These are phyloP conservation scores for Liquidambar formosana DNA, from an alignment of 164 flowering plant genomes.

Conservation along the genomic window DNA sequence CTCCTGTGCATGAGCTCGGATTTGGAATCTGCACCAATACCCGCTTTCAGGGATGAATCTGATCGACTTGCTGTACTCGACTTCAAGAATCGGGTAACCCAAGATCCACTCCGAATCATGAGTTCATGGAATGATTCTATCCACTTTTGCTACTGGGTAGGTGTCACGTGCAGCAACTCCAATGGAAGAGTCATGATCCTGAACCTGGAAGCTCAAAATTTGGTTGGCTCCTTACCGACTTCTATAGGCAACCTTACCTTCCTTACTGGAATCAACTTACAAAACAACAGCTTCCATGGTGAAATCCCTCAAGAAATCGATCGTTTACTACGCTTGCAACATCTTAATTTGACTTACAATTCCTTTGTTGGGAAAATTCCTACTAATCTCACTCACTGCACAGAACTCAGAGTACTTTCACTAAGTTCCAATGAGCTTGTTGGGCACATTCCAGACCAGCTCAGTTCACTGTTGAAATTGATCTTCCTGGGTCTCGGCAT, in stretches of 20 bases:
- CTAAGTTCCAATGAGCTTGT: background rate
- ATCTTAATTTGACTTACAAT: slow-evolving; percentile 4
- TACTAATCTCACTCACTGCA: background rate
- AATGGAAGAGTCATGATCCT: slow-evolving; percentile 14
- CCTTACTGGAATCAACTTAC: slow-evolving; percentile 17
- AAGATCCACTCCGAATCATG: background rate
- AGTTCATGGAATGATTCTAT: slow-evolving; percentile 17
- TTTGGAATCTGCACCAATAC: too few species aligned
- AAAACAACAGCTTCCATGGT: slow-evolving; percentile 22
- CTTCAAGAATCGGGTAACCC: too few species aligned
- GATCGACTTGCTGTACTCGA: too few species aligned
- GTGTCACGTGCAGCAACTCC: slow-evolving; percentile 11
- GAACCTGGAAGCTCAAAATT: slow-evolving; percentile 2
- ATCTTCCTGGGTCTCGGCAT: background rate
- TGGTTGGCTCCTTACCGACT: slow-evolving; percentile 32
- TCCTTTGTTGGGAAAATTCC: slow-evolving; percentile 14
- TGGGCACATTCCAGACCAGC: slow-evolving; percentile 16
- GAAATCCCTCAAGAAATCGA: slow-evolving; percentile 21
- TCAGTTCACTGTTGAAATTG: background rate
- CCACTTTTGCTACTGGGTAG: slow-evolving; percentile 28
- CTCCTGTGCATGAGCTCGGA: too few species aligned
- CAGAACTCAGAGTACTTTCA: too few species aligned
- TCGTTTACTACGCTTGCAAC: slow-evolving; percentile 5
- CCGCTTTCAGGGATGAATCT: too few species aligned
- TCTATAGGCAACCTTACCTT: slow-evolving; percentile 38